Base-by-base conservation (phyloP, 192 early-diverging fungal genomes). In the Podila epicladia region DNA sequence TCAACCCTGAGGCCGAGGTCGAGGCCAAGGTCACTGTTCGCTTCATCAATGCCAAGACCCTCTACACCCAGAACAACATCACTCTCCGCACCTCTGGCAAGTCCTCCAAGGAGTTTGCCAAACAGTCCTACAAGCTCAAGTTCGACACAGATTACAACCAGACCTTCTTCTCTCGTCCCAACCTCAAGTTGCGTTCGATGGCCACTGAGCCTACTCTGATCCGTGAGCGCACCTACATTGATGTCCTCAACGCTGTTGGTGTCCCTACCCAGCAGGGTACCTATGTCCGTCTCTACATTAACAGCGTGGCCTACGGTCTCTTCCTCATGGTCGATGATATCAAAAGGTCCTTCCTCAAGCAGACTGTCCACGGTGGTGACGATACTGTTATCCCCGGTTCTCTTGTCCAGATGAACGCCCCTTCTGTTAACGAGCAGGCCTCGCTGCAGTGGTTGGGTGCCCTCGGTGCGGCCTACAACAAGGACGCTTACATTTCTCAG, bases 251-350 rank as follows among this genome's bases (percentile, higher is more conserved):
- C 62, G 75, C 85, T 48, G 64, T 84, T 24, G 85, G 85, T 67
- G 80, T 72, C 49, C 73, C 83, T 26, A 72, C 85, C 0, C 85
- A 84, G 26, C 84, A 83, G 58, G 73, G 73, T 32, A 70, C 72
- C 22, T 87, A 82, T 72, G 80, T 80, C 35, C 83, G 85, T 76
- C 69, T 87, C 0, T 87, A 71, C 45, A 74, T 87, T 58, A 87
- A 87, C 64, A 82, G 74, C 60, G 75, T 73, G 31, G 57, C 74
- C 37, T 84, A 76, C 38, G 85, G 85, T 67, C 72, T 87, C 26
- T 87, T 66, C 64, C 65, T 87, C 58, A 73, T 87, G 75, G 84
- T 84, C 60, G 85, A 87, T 41, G 85, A 87, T 26, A 80, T 80
- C 63, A 80, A 80, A 55, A 80, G 73, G 71, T 80, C 77, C 12